Conservation (phyloP, 352 stramenopile genomes). For the Thalassiosira hispida region DNA sequence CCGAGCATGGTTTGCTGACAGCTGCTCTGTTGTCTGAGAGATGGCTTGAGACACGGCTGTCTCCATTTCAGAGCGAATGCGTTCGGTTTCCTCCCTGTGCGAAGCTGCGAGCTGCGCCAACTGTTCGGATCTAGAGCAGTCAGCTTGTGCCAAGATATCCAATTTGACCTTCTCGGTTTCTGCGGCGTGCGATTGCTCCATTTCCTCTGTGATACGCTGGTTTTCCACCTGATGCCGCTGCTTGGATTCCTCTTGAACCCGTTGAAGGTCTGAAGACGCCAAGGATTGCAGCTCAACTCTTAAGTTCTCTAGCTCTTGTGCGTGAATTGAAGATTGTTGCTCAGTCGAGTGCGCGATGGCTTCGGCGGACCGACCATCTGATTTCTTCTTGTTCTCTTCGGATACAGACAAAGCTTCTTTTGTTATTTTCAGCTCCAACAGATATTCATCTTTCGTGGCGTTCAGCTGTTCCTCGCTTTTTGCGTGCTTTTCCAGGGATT, state of each 20-base stretch:
- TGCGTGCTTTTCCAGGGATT: not conserved
- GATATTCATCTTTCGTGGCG: too few relatives aligned
- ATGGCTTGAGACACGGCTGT: constrained; percentile 6
- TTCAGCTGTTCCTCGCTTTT: not conserved
- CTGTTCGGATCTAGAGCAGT: constrained; percentile 21
- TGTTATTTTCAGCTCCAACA: too few relatives aligned
- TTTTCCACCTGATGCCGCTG: not conserved
- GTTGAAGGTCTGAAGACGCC: constrained; percentile 3
- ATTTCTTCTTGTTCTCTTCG: too few relatives aligned
- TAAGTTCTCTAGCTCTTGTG: too few relatives aligned
- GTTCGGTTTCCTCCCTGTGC: constrained; percentile 26
- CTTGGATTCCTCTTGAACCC: constrained; percentile 28
- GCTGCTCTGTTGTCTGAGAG: constrained; percentile 20
- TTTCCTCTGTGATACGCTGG: not conserved
- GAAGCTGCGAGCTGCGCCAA: constrained; percentile 22
- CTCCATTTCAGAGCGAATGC: constrained; percentile 16
- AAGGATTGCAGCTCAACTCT: too few relatives aligned
- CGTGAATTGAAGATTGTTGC: too few relatives aligned
- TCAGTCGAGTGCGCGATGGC: not conserved
- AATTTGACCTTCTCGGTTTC: constrained; percentile 18
- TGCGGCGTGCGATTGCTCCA: constrained; percentile 17
- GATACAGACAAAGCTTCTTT: too few relatives aligned
- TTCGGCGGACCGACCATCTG: too few relatives aligned
- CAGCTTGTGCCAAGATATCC: constrained; percentile 1
- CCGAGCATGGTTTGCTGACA: constrained; percentile 4